Conservation (phyloP, 306 rosid genomes). For the Cicer bijugum region DNA sequence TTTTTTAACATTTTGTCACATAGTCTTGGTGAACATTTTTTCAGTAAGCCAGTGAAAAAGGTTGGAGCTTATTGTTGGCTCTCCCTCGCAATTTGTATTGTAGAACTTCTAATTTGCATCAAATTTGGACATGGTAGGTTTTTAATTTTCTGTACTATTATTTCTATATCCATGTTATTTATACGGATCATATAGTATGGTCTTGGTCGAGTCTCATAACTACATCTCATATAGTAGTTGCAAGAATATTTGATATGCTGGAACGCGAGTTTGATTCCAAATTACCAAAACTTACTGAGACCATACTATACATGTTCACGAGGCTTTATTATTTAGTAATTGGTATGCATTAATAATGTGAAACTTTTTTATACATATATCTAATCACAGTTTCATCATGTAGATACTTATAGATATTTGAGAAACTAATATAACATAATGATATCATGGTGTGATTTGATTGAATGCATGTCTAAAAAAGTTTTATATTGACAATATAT, state of each 20-base stretch:
- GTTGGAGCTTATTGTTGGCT: slow-evolving; percentile 99
- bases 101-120: slow-evolving; percentile 96
- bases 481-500: no score
- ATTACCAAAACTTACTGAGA: neutral
- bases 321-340: neutral
- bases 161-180: neutral
- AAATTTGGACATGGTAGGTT: slow-evolving; percentile 88
- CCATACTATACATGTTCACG: neutral
- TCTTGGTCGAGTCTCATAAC: neutral
- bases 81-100: slow-evolving; percentile 91
- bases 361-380: no score
- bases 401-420: no score
- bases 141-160: neutral
- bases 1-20: slow-evolving; percentile 37
- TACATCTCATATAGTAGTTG: no score
- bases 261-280: neutral
- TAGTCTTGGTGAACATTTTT: slow-evolving; percentile 33
- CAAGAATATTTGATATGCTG: no score
- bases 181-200: neutral
- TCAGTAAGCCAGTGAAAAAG: slow-evolving; percentile 87
- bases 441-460: no score
- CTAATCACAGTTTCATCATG: no score
- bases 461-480: no score
- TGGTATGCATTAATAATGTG: no score
- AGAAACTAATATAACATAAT: no score